Evolutionary conservation across 2,329 filamentous ascomycete genomes (phyloP).

Genomic region (Hysterium pulicare): DNA sequence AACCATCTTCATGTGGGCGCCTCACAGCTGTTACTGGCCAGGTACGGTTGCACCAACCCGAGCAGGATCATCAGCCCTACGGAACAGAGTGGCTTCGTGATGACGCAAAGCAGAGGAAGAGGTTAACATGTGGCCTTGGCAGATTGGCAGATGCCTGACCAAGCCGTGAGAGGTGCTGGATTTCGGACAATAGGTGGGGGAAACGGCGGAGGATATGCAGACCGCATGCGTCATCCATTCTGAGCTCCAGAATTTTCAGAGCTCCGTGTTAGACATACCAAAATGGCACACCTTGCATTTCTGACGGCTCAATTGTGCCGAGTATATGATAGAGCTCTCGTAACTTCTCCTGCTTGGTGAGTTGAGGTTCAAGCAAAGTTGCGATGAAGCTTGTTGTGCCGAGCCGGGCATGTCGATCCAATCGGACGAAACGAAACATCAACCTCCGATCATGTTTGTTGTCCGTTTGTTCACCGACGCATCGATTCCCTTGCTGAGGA

Average conservation of each 20-base stretch:
- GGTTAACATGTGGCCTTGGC: neutral
- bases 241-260: neutral
- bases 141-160: too few relatives aligned
- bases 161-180: neutral
- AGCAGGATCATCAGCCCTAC: constrained; percentile 3
- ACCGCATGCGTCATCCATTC: constrained; percentile 1
- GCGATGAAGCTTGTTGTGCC: neutral
- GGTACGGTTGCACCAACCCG: neutral
- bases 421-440: neutral
- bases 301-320: neutral
- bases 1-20: neutral
- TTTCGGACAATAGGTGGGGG: constrained; percentile 14
- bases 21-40: neutral
- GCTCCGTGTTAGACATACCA: neutral
- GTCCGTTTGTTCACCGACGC: neutral
- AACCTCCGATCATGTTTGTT: neutral
- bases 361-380: neutral
- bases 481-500: neutral
- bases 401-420: neutral
- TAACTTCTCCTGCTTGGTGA: neutral
- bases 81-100: neutral
- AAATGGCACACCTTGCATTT: neutral
- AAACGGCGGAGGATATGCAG: constrained; percentile 5
- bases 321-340: neutral
- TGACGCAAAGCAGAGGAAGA: neutral